A percentile compares a stretch with the other conserved stretches of the same genome.
phyloP scores from a whole-genome alignment of 768 basidiomycete species.

The Termitomyces bulborhizus region DNA sequence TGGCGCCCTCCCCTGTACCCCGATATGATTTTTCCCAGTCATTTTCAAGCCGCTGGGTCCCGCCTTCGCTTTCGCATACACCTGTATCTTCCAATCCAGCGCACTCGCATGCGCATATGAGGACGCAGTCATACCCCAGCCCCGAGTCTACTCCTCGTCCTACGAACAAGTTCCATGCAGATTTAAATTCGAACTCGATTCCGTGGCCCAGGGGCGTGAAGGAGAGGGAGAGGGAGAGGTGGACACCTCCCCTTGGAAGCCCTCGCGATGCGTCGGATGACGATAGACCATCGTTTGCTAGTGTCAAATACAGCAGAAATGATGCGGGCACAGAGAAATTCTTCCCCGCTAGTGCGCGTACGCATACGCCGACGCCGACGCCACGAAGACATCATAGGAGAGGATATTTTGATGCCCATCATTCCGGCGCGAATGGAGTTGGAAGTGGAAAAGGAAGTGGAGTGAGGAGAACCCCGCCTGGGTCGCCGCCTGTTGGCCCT shows the following conservation, averaged over 20 bases:
- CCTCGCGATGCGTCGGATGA: conserved; percentile 34
- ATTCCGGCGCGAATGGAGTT: background rate
- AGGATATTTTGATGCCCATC: conserved; percentile 35
- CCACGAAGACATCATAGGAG: conserved; percentile 49
- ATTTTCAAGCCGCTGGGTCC: conserved; percentile 42
- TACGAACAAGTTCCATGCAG: conserved; percentile 10
- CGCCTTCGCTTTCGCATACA: conserved; percentile 10
- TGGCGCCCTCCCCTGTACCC: conserved; percentile 27
- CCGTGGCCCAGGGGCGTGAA: conserved; percentile 28
- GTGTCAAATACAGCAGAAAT: background rate
- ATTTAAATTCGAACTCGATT: conserved; percentile 26
- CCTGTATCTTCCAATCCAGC: background rate
- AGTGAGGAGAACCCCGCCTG: conserved; percentile 43
- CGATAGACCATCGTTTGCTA: background rate
- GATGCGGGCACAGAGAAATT: conserved; percentile 19
- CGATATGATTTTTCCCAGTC: conserved; percentile 57
- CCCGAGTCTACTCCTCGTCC: background rate
- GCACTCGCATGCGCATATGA: conserved; percentile 16
- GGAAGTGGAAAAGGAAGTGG: background rate
- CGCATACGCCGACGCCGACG: background rate
- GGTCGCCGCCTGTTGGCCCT: conserved; percentile 29
- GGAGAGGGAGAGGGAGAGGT: conserved; percentile 5
- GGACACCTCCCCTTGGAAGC: conserved; percentile 33
- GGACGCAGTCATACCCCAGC: conserved; percentile 47
- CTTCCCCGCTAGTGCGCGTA: conserved; percentile 12